phyloP scores from a whole-genome alignment of 257 asterid genomes.

The Ehretia macrophylla region DNA sequence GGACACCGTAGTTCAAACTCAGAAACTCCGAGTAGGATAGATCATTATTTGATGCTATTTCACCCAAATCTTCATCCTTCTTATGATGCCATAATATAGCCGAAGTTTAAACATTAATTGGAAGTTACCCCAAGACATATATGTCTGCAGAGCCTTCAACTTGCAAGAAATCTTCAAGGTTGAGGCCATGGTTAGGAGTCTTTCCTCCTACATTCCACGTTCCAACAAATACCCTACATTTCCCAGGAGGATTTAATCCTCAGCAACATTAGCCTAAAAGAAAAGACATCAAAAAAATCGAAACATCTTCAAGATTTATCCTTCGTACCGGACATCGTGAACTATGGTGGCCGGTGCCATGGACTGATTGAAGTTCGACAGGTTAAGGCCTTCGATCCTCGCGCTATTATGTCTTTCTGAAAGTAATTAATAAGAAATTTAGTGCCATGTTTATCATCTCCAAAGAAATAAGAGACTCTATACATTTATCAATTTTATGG shows the following conservation, averaged over 20 bases:
- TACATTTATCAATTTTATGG: conserved; percentile 10
- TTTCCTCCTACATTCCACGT: conserved; percentile 98
- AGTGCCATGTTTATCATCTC: conserved; percentile 9
- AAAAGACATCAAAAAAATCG: background rate
- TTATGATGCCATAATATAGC: background rate
- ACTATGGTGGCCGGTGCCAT: conserved; percentile 43
- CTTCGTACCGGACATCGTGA: conserved; percentile 62
- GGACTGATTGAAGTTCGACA: conserved; percentile 39
- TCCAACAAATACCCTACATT: conserved; percentile 67
- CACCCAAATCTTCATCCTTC: background rate
- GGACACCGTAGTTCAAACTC: no score
- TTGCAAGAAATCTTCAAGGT: conserved; percentile 86
- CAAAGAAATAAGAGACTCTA: conserved; percentile 5
- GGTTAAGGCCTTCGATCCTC: conserved; percentile 52
- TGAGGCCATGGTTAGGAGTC: conserved; percentile 62
- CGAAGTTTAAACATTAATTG: background rate
- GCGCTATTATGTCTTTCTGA: conserved; percentile 62
- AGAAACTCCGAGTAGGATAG: no score
- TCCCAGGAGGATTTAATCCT: background rate
- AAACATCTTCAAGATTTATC: background rate
- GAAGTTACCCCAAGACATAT: conserved; percentile 75
- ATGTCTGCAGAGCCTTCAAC: conserved; percentile 83
- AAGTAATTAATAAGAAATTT: conserved; percentile 23
- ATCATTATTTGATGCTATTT: no score
- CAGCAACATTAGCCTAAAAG: background rate